Conservation (phyloP, 495 filamentous ascomycete species). For the Talaromyces nanjingensis region DNA sequence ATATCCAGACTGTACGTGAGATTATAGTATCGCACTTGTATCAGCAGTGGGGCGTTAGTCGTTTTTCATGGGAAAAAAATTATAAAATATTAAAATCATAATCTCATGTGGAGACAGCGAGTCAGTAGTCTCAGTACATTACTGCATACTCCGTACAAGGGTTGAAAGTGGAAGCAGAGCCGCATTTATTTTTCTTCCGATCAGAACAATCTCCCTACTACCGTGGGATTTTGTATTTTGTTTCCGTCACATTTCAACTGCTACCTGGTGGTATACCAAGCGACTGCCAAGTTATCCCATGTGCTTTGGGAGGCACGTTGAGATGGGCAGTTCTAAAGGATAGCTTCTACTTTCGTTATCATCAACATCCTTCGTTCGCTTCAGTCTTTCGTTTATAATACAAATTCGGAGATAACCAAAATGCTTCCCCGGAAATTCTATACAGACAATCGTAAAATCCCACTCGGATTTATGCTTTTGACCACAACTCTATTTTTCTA, state of each 20-base stretch:
- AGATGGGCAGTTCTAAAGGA: background rate
- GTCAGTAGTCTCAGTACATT: background rate
- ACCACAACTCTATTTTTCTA: constrained; percentile 20
- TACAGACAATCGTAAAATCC: constrained; percentile 22
- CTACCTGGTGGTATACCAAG: background rate
- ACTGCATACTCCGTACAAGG: background rate
- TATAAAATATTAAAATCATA: background rate
- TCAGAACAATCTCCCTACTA: background rate
- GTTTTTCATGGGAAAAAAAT: background rate
- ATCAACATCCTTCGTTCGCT: background rate
- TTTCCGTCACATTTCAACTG: background rate
- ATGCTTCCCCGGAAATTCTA: constrained; percentile 13
- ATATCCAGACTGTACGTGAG: background rate
- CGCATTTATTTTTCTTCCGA: background rate
- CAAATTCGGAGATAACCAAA: background rate
- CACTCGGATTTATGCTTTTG: constrained; percentile 22
- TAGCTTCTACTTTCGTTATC: background rate
- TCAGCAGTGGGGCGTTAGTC: background rate
- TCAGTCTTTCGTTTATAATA: background rate
- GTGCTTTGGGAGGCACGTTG: background rate
- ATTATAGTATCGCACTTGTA: background rate
- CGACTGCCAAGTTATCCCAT: background rate
- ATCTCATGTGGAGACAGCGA: background rate
- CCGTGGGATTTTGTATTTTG: background rate
- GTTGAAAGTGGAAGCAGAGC: background rate